Evolutionary conservation across 2,329 filamentous ascomycete species (phyloP), one percentile per base, ranked within the genome.

Genomic region (Pseudocercospora eumusae): DNA sequence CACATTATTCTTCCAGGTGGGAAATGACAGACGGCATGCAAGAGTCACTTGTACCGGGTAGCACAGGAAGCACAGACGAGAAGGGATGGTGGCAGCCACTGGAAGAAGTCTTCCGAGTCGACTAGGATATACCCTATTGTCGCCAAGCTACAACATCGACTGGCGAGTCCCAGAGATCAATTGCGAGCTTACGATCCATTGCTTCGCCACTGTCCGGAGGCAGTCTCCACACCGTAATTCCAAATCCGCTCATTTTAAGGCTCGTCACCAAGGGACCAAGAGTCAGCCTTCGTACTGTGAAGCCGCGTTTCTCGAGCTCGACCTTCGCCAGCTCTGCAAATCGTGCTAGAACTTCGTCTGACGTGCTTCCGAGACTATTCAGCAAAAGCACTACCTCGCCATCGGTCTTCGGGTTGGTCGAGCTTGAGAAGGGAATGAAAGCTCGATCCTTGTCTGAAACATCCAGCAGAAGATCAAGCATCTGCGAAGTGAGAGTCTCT

Each of bases 1-100:
- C 18, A 6, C n/a, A 36, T 33, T 18, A 21, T 15, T 9, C 3
- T 25, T 63, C 23, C 23, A 52, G 61, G 61, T 63, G 61, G 61
- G 52, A 79, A 61, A 88, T 93, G 86, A 93, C 90, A 55, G 90
- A 93, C 74, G 80, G 81, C 13, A 91, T 87, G 81, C 90, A 93
- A 77, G 87, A 80, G 65, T 75, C 69, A 6, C 72, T 89, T 28
- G 83, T 88, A 1, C 80, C 82, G 0, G 86, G 85, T 0, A 86
- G 85, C 1, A 81, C 78, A 68, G 82, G 81, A 63, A 87, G 85
- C 64, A 80, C 82, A 5, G 86, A 85, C 1, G 81, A 81, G 10
- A 73, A 69, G 59, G 73, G 73, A 8, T 90, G 88, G 88, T 91
- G 88, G 88, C 86, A 83, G 71, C 82, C 82, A 1, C 73, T 88